Conservation (phyloP, 2,329 filamentous ascomycete species). For the Periconia sp. region DNA sequence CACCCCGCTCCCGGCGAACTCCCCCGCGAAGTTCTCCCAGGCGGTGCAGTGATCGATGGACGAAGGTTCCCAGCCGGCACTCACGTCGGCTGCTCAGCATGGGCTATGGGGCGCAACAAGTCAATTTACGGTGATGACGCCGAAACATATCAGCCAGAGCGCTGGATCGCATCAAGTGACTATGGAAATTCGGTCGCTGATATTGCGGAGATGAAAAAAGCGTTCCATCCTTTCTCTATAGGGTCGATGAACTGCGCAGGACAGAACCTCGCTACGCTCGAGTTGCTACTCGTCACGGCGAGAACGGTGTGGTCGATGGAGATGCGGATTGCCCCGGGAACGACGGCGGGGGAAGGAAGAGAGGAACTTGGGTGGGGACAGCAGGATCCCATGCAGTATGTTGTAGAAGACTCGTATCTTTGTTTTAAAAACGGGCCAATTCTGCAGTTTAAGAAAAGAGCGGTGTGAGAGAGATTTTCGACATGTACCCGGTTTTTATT, state of each 20-base stretch:
- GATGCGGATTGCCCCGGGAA: slow-evolving; percentile 1
- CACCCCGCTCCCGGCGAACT: slow-evolving; percentile 10
- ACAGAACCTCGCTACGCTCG: slow-evolving; percentile 7
- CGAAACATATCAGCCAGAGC: slow-evolving; percentile 8
- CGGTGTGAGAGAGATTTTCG: background rate
- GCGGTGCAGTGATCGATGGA: slow-evolving; percentile 17
- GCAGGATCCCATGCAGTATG: background rate
- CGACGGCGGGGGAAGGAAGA: background rate
- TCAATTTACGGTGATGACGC: slow-evolving; percentile 8
- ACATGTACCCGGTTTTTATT: background rate
- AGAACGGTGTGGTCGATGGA: slow-evolving; percentile 7
- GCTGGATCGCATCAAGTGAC: slow-evolving; percentile 10
- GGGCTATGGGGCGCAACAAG: slow-evolving; percentile 10
- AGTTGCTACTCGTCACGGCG: slow-evolving; percentile 7
- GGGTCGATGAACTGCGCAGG: slow-evolving; percentile 13
- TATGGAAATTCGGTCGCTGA: slow-evolving; percentile 1
- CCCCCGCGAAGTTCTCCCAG: slow-evolving; percentile 8
- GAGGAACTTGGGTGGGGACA: slow-evolving; percentile 1
- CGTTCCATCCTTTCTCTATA: slow-evolving; percentile 12
- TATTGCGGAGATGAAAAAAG: slow-evolving; percentile 4
- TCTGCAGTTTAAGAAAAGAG: slow-evolving; percentile 3
- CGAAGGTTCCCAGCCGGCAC: slow-evolving; percentile 13
- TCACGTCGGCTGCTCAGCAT: slow-evolving; percentile 13
- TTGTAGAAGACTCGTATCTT: slow-evolving; percentile 3
- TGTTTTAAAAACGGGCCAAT: slow-evolving; percentile 4